Evolutionary conservation across 805 yeast species (phyloP).

Genomic region (Starmera quercuum): DNA sequence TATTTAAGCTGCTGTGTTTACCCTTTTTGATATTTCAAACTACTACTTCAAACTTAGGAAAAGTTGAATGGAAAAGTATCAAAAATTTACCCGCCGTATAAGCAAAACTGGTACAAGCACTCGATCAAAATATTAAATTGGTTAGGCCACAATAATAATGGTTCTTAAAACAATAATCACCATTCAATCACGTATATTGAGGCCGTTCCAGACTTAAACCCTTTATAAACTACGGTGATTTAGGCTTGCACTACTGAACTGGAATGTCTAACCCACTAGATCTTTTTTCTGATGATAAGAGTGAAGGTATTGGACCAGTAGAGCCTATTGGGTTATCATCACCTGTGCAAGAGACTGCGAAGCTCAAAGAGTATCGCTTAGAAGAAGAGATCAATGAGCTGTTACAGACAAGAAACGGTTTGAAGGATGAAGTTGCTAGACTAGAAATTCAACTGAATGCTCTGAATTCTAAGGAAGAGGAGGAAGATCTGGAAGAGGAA

Average conservation of each 20-base stretch:
- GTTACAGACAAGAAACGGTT: constrained; percentile 4
- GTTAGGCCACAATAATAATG: too few relatives aligned
- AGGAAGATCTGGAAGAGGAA: constrained; percentile 3
- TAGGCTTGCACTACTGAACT: background rate
- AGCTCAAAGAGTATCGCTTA: constrained; percentile 4
- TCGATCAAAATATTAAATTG: too few relatives aligned
- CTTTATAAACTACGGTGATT: too few relatives aligned
- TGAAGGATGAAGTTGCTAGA: constrained; percentile 10
- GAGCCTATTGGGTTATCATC: constrained; percentile 7
- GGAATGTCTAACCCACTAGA: constrained; percentile 5
- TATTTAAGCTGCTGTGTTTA: too few relatives aligned
- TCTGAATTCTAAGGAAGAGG: constrained; percentile 7
- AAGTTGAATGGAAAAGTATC: too few relatives aligned
- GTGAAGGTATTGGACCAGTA: background rate
- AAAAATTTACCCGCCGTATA: too few relatives aligned
- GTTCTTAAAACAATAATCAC: too few relatives aligned
- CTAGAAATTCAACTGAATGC: constrained; percentile 15
- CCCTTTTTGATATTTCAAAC: too few relatives aligned
- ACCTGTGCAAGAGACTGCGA: constrained; percentile 10
- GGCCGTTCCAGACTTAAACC: too few relatives aligned
- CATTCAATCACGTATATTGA: too few relatives aligned
- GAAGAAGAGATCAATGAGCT: constrained; percentile 8
- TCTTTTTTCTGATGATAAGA: constrained; percentile 9
- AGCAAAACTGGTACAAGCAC: too few relatives aligned
- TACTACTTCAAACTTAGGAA: too few relatives aligned